Conservation (phyloP, 768 basidiomycete species). For the Phlegmacium glaucopus region DNA sequence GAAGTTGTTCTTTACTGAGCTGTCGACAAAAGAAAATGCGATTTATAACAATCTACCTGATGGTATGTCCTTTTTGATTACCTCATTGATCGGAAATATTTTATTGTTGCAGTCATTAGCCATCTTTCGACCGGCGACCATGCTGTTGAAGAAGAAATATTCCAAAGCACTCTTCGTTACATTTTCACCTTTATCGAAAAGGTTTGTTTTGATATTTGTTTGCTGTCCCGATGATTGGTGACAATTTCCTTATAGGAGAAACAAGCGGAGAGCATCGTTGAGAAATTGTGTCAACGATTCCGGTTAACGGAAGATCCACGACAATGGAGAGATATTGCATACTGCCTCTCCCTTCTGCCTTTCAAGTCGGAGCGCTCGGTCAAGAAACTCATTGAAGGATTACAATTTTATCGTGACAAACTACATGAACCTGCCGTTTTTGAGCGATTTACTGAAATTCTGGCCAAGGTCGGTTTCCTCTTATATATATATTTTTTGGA, state of each 20-base stretch:
- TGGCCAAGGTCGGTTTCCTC: slow-evolving; percentile 65
- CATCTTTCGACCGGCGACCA: slow-evolving; percentile 89
- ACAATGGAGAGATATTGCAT: slow-evolving; percentile 98
- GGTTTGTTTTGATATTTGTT: slow-evolving; percentile 40
- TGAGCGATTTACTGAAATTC: slow-evolving; percentile 81
- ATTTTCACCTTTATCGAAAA: slow-evolving; percentile 98
- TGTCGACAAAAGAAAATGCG: slow-evolving; percentile 97
- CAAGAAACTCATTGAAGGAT: slow-evolving; percentile 91
- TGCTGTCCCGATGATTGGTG: too few relatives aligned
- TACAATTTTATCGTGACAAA: slow-evolving; percentile 95
- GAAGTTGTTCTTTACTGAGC: slow-evolving; percentile 95
- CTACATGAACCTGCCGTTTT: slow-evolving; percentile 85
- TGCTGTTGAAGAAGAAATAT: slow-evolving; percentile 88
- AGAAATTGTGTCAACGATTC: slow-evolving; percentile 97
- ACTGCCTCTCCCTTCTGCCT: slow-evolving; percentile 88
- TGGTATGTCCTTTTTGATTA: slow-evolving; percentile 42
- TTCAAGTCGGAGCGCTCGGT: slow-evolving; percentile 97
- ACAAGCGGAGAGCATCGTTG: slow-evolving; percentile 95
- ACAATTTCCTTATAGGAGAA: slow-evolving; percentile 79
- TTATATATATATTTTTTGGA: not conserved
- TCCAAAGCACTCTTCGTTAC: slow-evolving; percentile 90
- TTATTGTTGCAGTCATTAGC: slow-evolving; percentile 69
- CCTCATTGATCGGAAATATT: not conserved
- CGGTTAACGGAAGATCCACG: slow-evolving; percentile 81
- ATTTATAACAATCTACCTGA: slow-evolving; percentile 99